These are phyloP conservation scores for Trypanosoma platydactyli DNA, from an alignment of 208 protist genomes.

Conservation along the genomic window DNA sequence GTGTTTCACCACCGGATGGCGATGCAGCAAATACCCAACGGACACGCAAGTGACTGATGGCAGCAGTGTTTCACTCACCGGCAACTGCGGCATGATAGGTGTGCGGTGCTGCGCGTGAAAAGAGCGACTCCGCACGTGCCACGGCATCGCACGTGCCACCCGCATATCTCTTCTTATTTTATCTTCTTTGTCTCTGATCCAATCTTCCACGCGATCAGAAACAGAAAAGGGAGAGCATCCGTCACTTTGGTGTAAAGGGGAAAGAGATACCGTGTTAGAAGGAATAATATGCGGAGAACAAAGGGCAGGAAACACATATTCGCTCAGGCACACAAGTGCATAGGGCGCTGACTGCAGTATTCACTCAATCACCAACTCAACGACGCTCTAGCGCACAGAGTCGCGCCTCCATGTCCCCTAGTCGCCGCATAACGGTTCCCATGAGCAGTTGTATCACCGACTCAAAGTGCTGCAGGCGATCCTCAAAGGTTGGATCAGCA, in stretches of 20 bases:
- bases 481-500: conserved; percentile 5
- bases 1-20: conserved; percentile 76
- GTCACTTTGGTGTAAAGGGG: too few species aligned
- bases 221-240: too few species aligned
- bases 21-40: conserved; percentile 75
- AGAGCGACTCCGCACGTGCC: conserved; percentile 1
- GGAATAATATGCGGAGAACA: too few species aligned
- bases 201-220: too few species aligned
- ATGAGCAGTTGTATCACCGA: conserved; percentile 18
- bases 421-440: conserved; percentile 22
- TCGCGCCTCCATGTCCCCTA: conserved; percentile 27
- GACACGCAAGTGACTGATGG: conserved; percentile 22
- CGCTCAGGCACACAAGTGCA: conserved; percentile 9
- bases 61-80: conserved; percentile 16
- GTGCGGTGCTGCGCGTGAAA: conserved; percentile 85
- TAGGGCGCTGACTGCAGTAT: too few species aligned
- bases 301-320: too few species aligned
- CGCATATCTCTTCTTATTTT: conserved; percentile 22
- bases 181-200: too few species aligned
- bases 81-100: conserved; percentile 68
- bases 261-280: too few species aligned
- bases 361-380: background rate
- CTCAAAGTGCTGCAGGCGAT: conserved; percentile 23
- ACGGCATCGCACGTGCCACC: background rate
- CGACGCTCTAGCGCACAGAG: conserved; percentile 23